Base-by-base conservation (phyloP, 129 eudicot genomes). In the Centrapalus pauciflorus region DNA sequence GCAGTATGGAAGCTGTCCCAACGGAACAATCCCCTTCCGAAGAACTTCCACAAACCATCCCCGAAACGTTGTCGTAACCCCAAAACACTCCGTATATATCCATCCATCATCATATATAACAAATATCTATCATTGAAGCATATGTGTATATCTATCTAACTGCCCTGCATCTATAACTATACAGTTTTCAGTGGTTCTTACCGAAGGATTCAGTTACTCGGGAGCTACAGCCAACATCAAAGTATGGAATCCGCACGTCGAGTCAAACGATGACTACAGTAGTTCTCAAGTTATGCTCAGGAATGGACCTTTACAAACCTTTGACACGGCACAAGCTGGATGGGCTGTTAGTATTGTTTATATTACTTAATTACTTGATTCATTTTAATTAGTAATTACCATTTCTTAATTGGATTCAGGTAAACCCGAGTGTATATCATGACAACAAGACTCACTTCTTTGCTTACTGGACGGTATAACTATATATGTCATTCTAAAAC, bases 221-320 rank as follows among this genome's bases (percentile, higher is more conserved):
- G 93, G 89, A 56, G 85, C 73, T 11, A 78, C 80, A 72, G 89
- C 80, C 52, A 82, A 73, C 72, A 89, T 82, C 19, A 76, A 70
- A 56, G 89, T 85, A 23, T 80, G 78, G 80, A 77, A 33, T 3
- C 90, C 96, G 5, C 30, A 24, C 3, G 84, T 85, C 0, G 89
- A 78, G 73, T 57, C 57, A 2, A 69, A 46, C 13, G 72, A 64
- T 69, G 91, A 88, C 45, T 88, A 82, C 41, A 71, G 75, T 60
- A 80, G 83, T 45, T 84, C 85, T 41, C 74, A 54, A 7, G 72
- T 88, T 28, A 73, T 84, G 73, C 80, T 88, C 17, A 75, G 69
- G 43, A 77, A 23, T 55, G 91, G 91, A 4, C 69, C 80, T 74
- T 55, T 41, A 2, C 1, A 3, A 50, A 9, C 29, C 34, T 65